Conservation (phyloP, 495 filamentous ascomycete genomes). For the Penicillium riverlandense region DNA sequence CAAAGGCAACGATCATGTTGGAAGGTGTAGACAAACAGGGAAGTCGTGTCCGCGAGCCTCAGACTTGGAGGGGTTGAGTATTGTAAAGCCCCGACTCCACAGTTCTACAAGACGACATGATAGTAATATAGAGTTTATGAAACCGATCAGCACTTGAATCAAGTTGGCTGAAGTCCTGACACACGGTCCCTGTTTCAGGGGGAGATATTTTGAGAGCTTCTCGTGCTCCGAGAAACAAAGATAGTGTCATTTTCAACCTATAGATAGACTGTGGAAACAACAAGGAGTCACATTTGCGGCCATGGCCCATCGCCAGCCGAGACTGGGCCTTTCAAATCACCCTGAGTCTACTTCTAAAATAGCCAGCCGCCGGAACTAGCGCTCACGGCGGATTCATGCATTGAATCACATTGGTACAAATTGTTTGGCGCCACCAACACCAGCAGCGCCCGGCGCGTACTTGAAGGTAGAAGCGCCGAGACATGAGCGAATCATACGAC, state of each 20-base stretch:
- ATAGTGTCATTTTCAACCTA: slow-evolving; percentile 19
- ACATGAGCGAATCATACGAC: too few relatives aligned
- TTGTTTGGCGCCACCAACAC: too few relatives aligned
- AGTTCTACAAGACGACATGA: background rate
- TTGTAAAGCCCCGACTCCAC: background rate
- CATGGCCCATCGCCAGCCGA: slow-evolving; percentile 1
- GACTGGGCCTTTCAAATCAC: too few relatives aligned
- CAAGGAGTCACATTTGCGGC: background rate
- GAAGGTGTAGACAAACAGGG: too few relatives aligned
- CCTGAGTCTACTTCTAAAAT: too few relatives aligned
- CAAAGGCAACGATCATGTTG: too few relatives aligned
- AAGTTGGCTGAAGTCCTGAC: slow-evolving; percentile 10
- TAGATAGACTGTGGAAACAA: slow-evolving; percentile 16
- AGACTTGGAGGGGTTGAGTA: background rate
- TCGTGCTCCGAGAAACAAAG: slow-evolving; percentile 6
- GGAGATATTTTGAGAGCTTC: slow-evolving; percentile 9
- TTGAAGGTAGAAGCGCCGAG: too few relatives aligned
- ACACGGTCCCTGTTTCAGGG: slow-evolving; percentile 19
- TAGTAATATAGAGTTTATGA: slow-evolving; percentile 8
- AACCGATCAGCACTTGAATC: background rate
- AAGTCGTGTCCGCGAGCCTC: too few relatives aligned
- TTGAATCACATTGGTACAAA: too few relatives aligned
- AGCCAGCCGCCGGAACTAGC: too few relatives aligned
- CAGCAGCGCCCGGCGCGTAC: too few relatives aligned
- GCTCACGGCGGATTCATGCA: too few relatives aligned